These are phyloP conservation scores for Aspergillus glaucus DNA, from an alignment of 2,329 filamentous ascomycete species.

Conservation along the genomic window DNA sequence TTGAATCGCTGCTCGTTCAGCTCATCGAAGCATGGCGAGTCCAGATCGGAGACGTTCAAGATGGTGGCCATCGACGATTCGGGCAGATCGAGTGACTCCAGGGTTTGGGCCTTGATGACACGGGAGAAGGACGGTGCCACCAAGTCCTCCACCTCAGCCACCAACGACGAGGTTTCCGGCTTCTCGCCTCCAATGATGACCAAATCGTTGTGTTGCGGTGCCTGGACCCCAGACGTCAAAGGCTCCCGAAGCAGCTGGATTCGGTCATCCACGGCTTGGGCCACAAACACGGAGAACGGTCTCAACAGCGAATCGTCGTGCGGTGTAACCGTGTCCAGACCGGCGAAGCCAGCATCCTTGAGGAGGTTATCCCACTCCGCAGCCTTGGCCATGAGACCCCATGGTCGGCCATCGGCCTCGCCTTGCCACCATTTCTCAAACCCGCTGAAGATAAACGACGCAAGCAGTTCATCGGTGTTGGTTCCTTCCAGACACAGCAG, in stretches of 20 bases:
- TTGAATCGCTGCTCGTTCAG: background rate
- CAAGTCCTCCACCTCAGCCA: background rate
- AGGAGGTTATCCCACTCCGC: slow-evolving; percentile 10
- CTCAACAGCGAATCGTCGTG: background rate
- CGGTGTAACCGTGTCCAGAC: slow-evolving; percentile 10
- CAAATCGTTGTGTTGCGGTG: background rate
- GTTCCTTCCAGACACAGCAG: slow-evolving; percentile 41
- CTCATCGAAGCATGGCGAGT: background rate
- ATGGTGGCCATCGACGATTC: background rate
- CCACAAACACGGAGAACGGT: slow-evolving; percentile 21
- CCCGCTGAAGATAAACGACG: slow-evolving; percentile 22
- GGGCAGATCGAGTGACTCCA: background rate
- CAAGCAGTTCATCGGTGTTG: slow-evolving; percentile 13
- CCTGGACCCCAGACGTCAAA: slow-evolving; percentile 6
- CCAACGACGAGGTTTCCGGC: background rate
- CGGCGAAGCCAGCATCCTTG: slow-evolving; percentile 4
- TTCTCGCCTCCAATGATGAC: slow-evolving; percentile 3
- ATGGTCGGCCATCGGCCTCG: slow-evolving; percentile 15
- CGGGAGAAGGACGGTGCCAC: background rate
- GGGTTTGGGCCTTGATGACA: background rate
- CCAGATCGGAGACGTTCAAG: background rate
- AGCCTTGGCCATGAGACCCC: slow-evolving; percentile 21
- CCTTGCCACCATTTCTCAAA: slow-evolving; percentile 35
- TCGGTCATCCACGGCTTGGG: slow-evolving; percentile 29
- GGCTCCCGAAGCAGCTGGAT: slow-evolving; percentile 22